Percentiles rank a stretch among this genome's conserved stretches.
Conservation (phyloP, 805 yeast genomes). For the Cyberlindnera meyerae region DNA sequence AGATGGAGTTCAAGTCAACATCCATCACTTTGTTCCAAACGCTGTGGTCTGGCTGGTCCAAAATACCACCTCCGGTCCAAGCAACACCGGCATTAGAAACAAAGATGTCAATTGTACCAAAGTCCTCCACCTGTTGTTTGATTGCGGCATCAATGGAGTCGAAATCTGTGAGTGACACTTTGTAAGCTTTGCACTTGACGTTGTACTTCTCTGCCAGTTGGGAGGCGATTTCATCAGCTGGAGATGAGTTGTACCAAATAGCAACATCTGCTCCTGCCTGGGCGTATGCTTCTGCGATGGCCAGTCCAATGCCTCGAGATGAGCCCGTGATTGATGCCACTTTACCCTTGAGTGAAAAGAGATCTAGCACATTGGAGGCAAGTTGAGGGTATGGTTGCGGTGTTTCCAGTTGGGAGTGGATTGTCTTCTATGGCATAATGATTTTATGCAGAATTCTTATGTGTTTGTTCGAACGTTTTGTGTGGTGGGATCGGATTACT, state of each 20-base stretch:
- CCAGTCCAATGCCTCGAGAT: slow-evolving; percentile 77
- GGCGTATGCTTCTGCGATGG: slow-evolving; percentile 78
- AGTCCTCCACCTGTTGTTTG: slow-evolving; percentile 49
- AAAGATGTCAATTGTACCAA: slow-evolving; percentile 70
- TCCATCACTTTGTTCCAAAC: slow-evolving; percentile 72
- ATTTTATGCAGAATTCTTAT: slow-evolving; percentile 3
- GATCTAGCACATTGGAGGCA: slow-evolving; percentile 50
- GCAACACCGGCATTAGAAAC: slow-evolving; percentile 91
- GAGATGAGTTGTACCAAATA: slow-evolving; percentile 27
- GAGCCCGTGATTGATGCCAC: slow-evolving; percentile 84
- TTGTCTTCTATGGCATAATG: slow-evolving; percentile 12
- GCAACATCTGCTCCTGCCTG: slow-evolving; percentile 90
- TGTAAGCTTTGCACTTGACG: slow-evolving; percentile 57
- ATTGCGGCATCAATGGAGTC: slow-evolving; percentile 28
- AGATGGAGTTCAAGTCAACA: slow-evolving; percentile 75
- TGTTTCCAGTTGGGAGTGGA: slow-evolving; percentile 21
- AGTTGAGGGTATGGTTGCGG: slow-evolving; percentile 53
- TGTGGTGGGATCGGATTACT: too few species aligned
- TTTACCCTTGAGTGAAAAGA: slow-evolving; percentile 79
- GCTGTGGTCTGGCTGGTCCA: slow-evolving; percentile 38
- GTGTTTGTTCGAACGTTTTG: background rate
- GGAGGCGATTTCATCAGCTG: slow-evolving; percentile 35
- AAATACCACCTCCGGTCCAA: slow-evolving; percentile 63
- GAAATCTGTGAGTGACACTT: slow-evolving; percentile 30
- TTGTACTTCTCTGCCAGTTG: slow-evolving; percentile 58